Base-by-base conservation (phyloP, 768 basidiomycete species). In the Sarcodon aspratus region DNA sequence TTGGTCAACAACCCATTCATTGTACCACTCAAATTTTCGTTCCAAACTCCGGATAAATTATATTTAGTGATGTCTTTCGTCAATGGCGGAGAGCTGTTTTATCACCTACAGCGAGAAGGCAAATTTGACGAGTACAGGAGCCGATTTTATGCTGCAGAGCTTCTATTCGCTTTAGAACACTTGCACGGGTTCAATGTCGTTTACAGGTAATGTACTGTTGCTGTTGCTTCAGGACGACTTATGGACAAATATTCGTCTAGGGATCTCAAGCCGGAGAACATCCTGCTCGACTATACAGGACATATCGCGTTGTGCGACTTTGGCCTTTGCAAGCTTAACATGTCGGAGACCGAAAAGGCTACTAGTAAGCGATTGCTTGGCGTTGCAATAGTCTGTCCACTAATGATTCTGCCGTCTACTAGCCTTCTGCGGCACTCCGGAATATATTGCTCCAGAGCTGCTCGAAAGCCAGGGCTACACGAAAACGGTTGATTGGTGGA, bases 401-500 rank as follows among this genome's bases (percentile, higher is more conserved):
- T 54, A 51, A 58, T 50, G 31, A 43, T 12, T 21, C 49, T 48
- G 51, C 52, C 12, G 35, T 49, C 33, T 49, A 44, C 36, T 55
- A 89, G 86, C 93, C 7, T 99, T 99, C 74, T 99, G 95, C 60
- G 95, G 95, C 7, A 99, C 95, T 6, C 95, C 95, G 1, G 95
- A 99, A 64, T 98, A 98, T 66, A 98, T 98, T 58, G 93, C 94
- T 7, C 95, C 95, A 0, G 95, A 99, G 63, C 78, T 99, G 35
- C 78, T 99, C 53, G 91, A 94, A 62, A 96, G 88, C 53, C 87
- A 91, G 59, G 95, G 96, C 1, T 97, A 99, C 67, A 95, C 92
- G 4, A 94, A 94, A 61, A 96, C 95, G 0, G 96, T 99, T 12
- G 95, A 99, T 60, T 99, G 95, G 95, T 94, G 90, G 95, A 98